phyloP scores from a whole-genome alignment of 805 yeast genomes.

The Jamesozyma piceae region DNA sequence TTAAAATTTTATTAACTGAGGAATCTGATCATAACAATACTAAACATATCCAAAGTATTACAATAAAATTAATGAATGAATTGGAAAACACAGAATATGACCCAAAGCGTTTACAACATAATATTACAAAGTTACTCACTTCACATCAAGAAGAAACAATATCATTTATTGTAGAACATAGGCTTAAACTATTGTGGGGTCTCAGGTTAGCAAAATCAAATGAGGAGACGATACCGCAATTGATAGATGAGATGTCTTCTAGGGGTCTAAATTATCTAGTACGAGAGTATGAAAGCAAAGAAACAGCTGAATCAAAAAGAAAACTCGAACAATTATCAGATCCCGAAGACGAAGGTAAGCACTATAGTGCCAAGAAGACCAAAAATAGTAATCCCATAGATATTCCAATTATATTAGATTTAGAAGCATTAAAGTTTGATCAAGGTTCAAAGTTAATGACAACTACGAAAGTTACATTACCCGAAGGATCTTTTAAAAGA shows the following conservation, averaged over 20 bases:
- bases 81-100: conserved; percentile 33
- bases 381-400: conserved; percentile 20
- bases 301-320: conserved; percentile 4
- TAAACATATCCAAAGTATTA: conserved; percentile 35
- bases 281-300: conserved; percentile 32
- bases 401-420: conserved; percentile 39
- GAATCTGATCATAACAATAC: conserved; percentile 12
- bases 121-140: conserved; percentile 44
- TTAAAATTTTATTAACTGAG: conserved; percentile 41
- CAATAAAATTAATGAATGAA: conserved; percentile 33
- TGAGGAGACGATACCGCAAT: conserved; percentile 29
- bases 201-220: conserved; percentile 35
- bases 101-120: conserved; percentile 41
- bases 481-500: conserved; percentile 75
- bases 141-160: conserved; percentile 44
- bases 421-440: conserved; percentile 55
- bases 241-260: conserved; percentile 38
- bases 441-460: conserved; percentile 67
- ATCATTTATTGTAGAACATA: conserved; percentile 40
- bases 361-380: conserved; percentile 9
- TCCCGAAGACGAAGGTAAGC: conserved; percentile 4
- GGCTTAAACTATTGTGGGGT: conserved; percentile 47
- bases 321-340: conserved; percentile 1
- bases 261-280: conserved; percentile 36
- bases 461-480: conserved; percentile 58